Conservation (phyloP, 2,329 filamentous ascomycete genomes). For the Diatrype stigma region DNA sequence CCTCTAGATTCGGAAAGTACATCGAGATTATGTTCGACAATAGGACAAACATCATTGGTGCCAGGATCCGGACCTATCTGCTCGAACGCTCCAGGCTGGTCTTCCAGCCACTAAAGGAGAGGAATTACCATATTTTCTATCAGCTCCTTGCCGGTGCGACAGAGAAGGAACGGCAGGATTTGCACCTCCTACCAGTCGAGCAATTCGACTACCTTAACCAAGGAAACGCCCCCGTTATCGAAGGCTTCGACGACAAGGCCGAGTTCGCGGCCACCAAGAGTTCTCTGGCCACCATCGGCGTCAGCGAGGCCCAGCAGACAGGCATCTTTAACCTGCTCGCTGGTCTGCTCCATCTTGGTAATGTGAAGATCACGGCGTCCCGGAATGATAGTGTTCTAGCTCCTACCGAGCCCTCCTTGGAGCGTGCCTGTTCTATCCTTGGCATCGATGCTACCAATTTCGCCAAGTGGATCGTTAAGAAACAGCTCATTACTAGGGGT, state of each 20-base stretch:
- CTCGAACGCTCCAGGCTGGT: conserved; percentile 93
- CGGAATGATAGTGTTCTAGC: conserved; percentile 82
- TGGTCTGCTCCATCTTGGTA: conserved; percentile 88
- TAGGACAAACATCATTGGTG: conserved; percentile 92
- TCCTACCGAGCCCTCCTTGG: conserved; percentile 74
- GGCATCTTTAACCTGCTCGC: conserved; percentile 89
- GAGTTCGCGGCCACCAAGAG: conserved; percentile 87
- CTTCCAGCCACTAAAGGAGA: conserved; percentile 94
- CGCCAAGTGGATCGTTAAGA: conserved; percentile 98
- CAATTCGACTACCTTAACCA: conserved; percentile 97
- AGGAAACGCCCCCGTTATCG: conserved; percentile 83
- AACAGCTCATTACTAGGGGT: conserved; percentile 91
- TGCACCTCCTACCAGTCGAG: conserved; percentile 76
- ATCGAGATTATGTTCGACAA: conserved; percentile 99
- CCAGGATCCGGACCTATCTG: conserved; percentile 93
- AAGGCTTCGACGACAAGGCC: conserved; percentile 91
- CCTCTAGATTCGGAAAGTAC: conserved; percentile 97
- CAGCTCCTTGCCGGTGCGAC: conserved; percentile 91
- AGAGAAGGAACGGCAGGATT: conserved; percentile 73
- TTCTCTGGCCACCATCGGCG: conserved; percentile 84
- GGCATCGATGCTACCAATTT: conserved; percentile 85
- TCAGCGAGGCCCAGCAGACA: conserved; percentile 66
- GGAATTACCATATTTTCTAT: conserved; percentile 99
- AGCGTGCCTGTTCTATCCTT: conserved; percentile 76
- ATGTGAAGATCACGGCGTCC: conserved; percentile 91